phyloP scores from a whole-genome alignment of 257 asterid species.

The Capsicum rhomboideum region DNA sequence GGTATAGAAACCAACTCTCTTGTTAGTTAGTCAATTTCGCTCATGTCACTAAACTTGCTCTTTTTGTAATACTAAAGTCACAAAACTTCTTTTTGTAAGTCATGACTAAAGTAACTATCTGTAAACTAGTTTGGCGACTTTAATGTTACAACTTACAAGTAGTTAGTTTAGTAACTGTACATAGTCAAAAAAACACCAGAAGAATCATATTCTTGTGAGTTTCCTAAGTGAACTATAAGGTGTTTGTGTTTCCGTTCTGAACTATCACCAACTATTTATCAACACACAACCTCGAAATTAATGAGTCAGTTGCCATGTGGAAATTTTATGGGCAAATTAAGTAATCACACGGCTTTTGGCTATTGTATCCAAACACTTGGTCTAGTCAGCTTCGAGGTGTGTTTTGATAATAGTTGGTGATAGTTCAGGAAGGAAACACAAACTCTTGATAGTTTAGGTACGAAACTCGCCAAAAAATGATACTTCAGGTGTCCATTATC shows the following conservation, averaged over 20 bases:
- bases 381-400: background rate
- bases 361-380: background rate
- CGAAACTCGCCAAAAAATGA: background rate
- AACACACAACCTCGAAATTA: background rate
- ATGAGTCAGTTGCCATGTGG: background rate
- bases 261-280: background rate
- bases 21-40: background rate
- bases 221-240: background rate
- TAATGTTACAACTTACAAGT: too few relatives aligned
- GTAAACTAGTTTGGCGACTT: too few relatives aligned
- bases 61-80: too few relatives aligned
- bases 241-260: background rate
- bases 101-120: too few relatives aligned
- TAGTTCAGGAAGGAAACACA: background rate
- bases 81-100: too few relatives aligned
- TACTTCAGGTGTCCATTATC: background rate
- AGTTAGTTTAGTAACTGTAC: background rate
- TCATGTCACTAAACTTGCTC: too few relatives aligned
- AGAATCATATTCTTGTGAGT: background rate
- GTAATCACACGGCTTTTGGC: rapidly evolving
- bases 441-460: background rate
- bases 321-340: background rate
- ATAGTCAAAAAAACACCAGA: background rate
- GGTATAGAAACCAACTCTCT: constrained; percentile 23
- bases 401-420: background rate